phyloP scores from a whole-genome alignment of 768 basidiomycete genomes.

The Trametes elegans region DNA sequence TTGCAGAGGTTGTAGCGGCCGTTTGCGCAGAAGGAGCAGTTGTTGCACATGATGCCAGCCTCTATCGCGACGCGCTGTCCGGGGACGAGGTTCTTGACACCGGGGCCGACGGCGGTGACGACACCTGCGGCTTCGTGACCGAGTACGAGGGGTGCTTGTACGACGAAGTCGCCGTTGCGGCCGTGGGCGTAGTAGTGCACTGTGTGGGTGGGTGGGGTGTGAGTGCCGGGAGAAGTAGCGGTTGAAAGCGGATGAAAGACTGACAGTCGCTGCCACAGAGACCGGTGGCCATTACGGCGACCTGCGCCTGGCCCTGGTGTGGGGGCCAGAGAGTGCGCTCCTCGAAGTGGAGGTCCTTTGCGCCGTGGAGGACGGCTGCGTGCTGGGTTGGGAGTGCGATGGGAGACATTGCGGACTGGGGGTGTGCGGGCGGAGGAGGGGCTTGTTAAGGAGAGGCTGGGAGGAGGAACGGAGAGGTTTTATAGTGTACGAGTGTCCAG shows the following conservation, averaged over 20 bases:
- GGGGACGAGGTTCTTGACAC: slow-evolving; percentile 57
- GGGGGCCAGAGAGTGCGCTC: slow-evolving; percentile 73
- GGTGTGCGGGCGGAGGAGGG: slow-evolving; percentile 19
- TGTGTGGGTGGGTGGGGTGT: slow-evolving; percentile 30
- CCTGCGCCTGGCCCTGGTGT: slow-evolving; percentile 69
- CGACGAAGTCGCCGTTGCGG: slow-evolving; percentile 88
- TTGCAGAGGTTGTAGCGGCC: slow-evolving; percentile 95
- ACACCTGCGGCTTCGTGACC: slow-evolving; percentile 94
- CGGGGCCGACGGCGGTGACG: slow-evolving; percentile 78
- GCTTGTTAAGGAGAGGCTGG: slow-evolving; percentile 24
- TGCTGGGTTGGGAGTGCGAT: slow-evolving; percentile 52
- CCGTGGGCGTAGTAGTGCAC: slow-evolving; percentile 92
- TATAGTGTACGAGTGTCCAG: slow-evolving; percentile 26
- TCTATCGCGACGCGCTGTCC: slow-evolving; percentile 94
- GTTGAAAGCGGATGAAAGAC: slow-evolving; percentile 27
- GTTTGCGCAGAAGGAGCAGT: slow-evolving; percentile 64
- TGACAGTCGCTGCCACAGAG: slow-evolving; percentile 85
- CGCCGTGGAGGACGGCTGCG: slow-evolving; percentile 81
- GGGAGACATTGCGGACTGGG: slow-evolving; percentile 38
- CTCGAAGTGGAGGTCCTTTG: slow-evolving; percentile 80
- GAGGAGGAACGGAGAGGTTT: slow-evolving; percentile 20
- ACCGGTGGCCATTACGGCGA: slow-evolving; percentile 79
- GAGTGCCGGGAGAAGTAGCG: slow-evolving; percentile 11
- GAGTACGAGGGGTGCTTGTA: slow-evolving; percentile 83
- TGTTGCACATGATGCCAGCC: slow-evolving; percentile 84